These are phyloP conservation scores for Wallacemonas rigidus DNA, from an alignment of 208 protist genomes.

Conservation along the genomic window DNA sequence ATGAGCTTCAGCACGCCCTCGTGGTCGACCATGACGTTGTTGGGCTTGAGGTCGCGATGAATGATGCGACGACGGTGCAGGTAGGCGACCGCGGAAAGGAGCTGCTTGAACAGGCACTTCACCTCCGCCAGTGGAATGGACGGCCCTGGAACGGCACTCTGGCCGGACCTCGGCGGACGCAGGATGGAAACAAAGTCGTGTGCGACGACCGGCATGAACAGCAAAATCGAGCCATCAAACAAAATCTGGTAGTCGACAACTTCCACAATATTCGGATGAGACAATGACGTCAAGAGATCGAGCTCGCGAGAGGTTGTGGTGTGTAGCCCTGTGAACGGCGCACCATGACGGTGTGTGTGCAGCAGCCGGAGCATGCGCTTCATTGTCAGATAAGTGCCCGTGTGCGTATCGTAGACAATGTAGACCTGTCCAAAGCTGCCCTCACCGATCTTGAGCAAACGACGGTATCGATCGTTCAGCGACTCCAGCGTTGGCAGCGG, in stretches of 20 bases:
- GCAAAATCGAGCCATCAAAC: constrained; percentile 58
- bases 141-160: constrained; percentile 12
- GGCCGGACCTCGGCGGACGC: constrained; percentile 21
- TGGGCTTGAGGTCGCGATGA: constrained; percentile 89
- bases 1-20: constrained; percentile 79
- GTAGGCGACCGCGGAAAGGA: constrained; percentile 78
- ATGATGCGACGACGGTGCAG: constrained; percentile 78
- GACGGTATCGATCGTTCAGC: constrained; percentile 58
- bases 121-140: constrained; percentile 75
- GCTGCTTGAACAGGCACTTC: constrained; percentile 84
- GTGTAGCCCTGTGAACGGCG: constrained; percentile 55
- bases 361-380: constrained; percentile 79
- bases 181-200: constrained; percentile 76
- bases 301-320: constrained; percentile 81
- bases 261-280: constrained; percentile 70
- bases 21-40: constrained; percentile 87
- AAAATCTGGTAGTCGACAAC: constrained; percentile 77
- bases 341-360: constrained; percentile 37
- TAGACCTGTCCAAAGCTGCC: constrained; percentile 88
- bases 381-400: constrained; percentile 76
- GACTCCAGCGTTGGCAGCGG: constrained; percentile 21
- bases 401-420: constrained; percentile 79
- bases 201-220: constrained; percentile 76
- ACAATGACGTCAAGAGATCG: constrained; percentile 63
- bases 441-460: constrained; percentile 81